These are phyloP conservation scores for Melampsora larici-populina DNA, from an alignment of 1,284 basidiomycete genomes.

Conservation along the genomic window DNA sequence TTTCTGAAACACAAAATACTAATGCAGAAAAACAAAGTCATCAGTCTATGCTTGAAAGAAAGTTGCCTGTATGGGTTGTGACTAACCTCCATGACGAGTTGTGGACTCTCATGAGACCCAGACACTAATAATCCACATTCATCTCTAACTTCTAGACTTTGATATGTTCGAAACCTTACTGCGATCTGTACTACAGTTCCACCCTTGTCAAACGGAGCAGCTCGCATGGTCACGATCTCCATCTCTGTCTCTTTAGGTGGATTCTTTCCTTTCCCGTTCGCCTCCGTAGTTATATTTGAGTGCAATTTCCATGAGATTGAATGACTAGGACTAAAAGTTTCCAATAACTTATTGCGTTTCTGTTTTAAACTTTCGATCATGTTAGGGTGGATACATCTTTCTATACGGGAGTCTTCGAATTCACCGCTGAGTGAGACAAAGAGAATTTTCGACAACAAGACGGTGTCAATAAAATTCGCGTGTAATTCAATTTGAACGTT, in stretches of 20 bases:
- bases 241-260: slow-evolving; percentile 7
- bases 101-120: slow-evolving; percentile 29
- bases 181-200: slow-evolving; percentile 38
- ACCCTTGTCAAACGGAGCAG: slow-evolving; percentile 34
- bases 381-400: slow-evolving; percentile 12
- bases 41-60: background rate
- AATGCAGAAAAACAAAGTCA: background rate
- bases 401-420: slow-evolving; percentile 13
- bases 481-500: background rate
- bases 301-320: slow-evolving; percentile 32
- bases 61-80: background rate
- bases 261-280: background rate
- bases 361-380: slow-evolving; percentile 18
- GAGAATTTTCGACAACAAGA: background rate
- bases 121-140: slow-evolving; percentile 32
- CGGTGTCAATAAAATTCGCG: background rate
- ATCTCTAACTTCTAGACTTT: slow-evolving; percentile 32
- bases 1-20: slow-evolving; percentile 41
- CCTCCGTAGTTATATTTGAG: background rate
- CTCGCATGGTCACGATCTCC: slow-evolving; percentile 30
- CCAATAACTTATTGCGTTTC: slow-evolving; percentile 20
- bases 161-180: slow-evolving; percentile 20
- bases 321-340: slow-evolving; percentile 26
- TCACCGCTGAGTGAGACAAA: background rate
- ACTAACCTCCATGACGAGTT: slow-evolving; percentile 34